Conservation (phyloP, 805 yeast genomes). For the Vanderwaltozyma tropicalis region DNA sequence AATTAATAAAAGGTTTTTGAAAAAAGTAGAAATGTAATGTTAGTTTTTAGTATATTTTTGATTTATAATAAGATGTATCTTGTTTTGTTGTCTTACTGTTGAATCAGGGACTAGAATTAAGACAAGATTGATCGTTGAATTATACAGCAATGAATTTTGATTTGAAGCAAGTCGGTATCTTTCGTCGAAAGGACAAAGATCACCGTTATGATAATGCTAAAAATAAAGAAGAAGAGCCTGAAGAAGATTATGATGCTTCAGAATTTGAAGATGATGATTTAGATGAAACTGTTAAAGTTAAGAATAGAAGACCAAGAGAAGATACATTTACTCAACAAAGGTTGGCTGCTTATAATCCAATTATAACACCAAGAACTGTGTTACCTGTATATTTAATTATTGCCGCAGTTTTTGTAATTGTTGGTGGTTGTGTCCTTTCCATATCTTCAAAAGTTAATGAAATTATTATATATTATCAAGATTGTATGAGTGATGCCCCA, state of each 20-base stretch:
- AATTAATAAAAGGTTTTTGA: too few species aligned
- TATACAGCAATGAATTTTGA: constrained; percentile 14
- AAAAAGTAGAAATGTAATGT: too few species aligned
- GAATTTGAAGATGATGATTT: constrained; percentile 32
- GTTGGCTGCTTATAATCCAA: constrained; percentile 55
- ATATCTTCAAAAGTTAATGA: constrained; percentile 66
- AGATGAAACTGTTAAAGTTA: constrained; percentile 31
- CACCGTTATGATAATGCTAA: constrained; percentile 3
- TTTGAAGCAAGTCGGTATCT: constrained; percentile 21
- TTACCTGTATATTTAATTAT: constrained; percentile 67
- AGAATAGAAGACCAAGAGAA: constrained; percentile 56
- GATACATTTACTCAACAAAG: constrained; percentile 67
- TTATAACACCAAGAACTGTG: constrained; percentile 81
- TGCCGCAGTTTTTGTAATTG: constrained; percentile 76
- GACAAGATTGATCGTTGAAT: too few species aligned
- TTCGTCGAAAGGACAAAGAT: constrained; percentile 21
- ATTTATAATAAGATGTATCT: too few species aligned
- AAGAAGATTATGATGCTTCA: constrained; percentile 27
- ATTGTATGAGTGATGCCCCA: constrained; percentile 50
- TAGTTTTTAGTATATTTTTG: too few species aligned
- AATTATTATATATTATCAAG: constrained; percentile 61
- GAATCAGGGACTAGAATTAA: too few species aligned
- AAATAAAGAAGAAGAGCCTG: constrained; percentile 11
- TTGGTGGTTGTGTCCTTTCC: constrained; percentile 75
- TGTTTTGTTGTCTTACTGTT: too few species aligned